Evolutionary conservation across 805 yeast genomes (phyloP).

Genomic region (baker's yeast (Saccharomyces cerevisiae)): DNA sequence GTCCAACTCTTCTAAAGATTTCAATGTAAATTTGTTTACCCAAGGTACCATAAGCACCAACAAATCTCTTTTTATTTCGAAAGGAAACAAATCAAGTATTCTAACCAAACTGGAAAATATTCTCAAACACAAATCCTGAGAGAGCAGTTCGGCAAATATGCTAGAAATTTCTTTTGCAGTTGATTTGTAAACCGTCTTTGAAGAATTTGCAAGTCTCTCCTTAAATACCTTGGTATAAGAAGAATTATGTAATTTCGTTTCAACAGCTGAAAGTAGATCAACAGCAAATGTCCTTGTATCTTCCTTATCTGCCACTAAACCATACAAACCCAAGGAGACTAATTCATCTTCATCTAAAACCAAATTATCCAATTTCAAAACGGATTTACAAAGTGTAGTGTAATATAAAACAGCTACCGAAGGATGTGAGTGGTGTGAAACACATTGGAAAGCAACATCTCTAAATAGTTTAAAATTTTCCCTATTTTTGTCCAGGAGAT

Average conservation of each 20-base stretch:
- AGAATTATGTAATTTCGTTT: conserved; percentile 47
- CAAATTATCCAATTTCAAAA: conserved; percentile 41
- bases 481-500: conserved; percentile 54
- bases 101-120: conserved; percentile 67
- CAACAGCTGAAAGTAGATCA: conserved; percentile 58
- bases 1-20: conserved; percentile 37
- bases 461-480: conserved; percentile 42
- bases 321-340: conserved; percentile 66
- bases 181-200: conserved; percentile 78
- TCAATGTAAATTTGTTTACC: conserved; percentile 76
- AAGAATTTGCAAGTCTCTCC: conserved; percentile 64
- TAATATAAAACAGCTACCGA: conserved; percentile 62
- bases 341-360: conserved; percentile 55
- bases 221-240: conserved; percentile 49
- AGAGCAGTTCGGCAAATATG: conserved; percentile 52
- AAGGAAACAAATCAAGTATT: conserved; percentile 52
- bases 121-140: conserved; percentile 49
- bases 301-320: conserved; percentile 64
- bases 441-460: conserved; percentile 67
- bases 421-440: conserved; percentile 42
- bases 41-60: conserved; percentile 80
- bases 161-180: conserved; percentile 75
- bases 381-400: conserved; percentile 57
- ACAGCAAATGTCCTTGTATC: conserved; percentile 69
- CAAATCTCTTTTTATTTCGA: conserved; percentile 63